Conservation (phyloP, 306 rosid species). For the Phaseolus lunatus region DNA sequence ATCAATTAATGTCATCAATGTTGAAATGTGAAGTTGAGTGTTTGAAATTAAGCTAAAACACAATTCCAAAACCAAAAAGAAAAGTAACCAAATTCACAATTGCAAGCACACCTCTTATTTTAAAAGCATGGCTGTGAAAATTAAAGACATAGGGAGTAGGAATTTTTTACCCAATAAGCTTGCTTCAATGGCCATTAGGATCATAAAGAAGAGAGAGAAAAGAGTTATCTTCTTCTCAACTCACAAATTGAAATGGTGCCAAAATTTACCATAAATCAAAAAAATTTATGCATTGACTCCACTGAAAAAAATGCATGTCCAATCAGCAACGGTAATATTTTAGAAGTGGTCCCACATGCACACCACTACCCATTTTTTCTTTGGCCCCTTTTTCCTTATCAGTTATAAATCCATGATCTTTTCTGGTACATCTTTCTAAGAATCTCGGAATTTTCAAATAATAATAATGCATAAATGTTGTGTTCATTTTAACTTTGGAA, state of each 20-base stretch:
- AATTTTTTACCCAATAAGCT: not conserved
- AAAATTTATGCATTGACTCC: not conserved
- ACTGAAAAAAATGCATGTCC: constrained; percentile 25
- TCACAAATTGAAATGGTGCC: constrained; percentile 3
- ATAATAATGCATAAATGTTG: no score
- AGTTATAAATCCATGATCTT: constrained; percentile 31
- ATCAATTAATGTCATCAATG: constrained; percentile 6
- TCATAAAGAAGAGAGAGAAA: not conserved
- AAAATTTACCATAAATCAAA: not conserved
- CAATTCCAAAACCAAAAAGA: not conserved
- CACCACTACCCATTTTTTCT: constrained; percentile 3
- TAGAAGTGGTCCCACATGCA: constrained; percentile 29
- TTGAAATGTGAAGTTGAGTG: not conserved
- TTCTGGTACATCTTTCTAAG: not conserved
- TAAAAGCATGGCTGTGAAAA: not conserved
- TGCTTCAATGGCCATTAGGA: not conserved
- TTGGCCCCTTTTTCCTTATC: not conserved
- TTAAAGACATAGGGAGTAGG: not conserved
- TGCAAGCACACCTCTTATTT: no score
- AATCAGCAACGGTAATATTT: constrained; percentile 12
- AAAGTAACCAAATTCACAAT: no score
- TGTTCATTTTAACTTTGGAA: not conserved
- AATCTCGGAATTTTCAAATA: not conserved
- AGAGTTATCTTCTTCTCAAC: no score
- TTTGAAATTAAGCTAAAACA: not conserved